Evolutionary conservation across 1,284 basidiomycete genomes (phyloP), one percentile per base, ranked within the genome.

Genomic region (Ustilago esculenta): DNA sequence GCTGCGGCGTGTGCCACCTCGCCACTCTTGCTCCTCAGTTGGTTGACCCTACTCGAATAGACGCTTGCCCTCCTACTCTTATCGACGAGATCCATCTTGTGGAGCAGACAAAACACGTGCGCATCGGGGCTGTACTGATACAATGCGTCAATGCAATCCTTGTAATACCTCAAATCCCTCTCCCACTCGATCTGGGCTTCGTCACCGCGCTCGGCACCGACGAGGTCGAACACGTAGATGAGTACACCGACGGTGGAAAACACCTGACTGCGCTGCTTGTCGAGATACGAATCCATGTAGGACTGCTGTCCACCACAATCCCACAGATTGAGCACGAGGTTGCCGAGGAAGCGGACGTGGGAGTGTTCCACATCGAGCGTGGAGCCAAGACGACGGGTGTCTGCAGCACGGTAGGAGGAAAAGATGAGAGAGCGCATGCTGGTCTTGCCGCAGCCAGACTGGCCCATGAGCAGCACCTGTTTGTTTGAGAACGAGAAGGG

Each of bases 361-460:
- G 94, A 95, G 81, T 94, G 92, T 83, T 98, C 96, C 59, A 98
- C 93, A 80, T 98, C 96, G 70, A 98, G 94, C 1, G 95, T 98
- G 20, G 94, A 94, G 21, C 94, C 94, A 15, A 98, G 86, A 15
- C 94, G 88, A 33, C 91, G 87, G 3, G 95, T 98, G 66, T 96
- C 87, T 44, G 90, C 90, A 3, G 95, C 92, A 17, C 92, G 91
- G 77, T 95, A 94, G 81, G 95, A 94, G 34, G 94, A 94, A 83
- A 99, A 99, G 80, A 99, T 97, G 83, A 99, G 90, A 23, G 94
- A 94, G 42, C 95, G 89, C 95, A 99, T 99, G 8, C 94, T 97
- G 12, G 96, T 98, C 86, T 87, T 87, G 37, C 86, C 86, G 57
- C 84, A 85, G 21, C 85, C 85, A 80, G 72, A 81, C 34, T 75